These are phyloP conservation scores for Phytophthora pini DNA, from an alignment of 352 stramenopile genomes.

Conservation along the genomic window DNA sequence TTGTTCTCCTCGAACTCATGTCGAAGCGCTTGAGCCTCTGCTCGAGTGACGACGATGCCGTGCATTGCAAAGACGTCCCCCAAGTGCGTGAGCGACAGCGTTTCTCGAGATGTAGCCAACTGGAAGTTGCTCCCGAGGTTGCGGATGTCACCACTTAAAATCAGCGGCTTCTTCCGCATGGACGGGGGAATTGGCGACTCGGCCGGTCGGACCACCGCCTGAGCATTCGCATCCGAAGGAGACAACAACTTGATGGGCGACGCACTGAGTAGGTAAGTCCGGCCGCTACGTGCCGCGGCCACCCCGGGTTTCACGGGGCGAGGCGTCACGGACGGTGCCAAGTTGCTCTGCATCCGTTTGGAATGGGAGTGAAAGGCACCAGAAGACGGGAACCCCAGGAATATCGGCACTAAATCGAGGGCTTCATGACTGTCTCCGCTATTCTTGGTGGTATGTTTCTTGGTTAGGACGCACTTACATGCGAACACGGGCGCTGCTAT, in stretches of 20 bases:
- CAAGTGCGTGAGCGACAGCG: constrained; percentile 53
- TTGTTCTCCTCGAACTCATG: constrained; percentile 87
- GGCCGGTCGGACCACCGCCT: constrained; percentile 31
- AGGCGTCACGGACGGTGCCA: constrained; percentile 70
- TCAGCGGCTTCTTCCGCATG: constrained; percentile 66
- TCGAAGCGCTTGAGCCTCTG: constrained; percentile 65
- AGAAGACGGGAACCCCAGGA: constrained; percentile 18
- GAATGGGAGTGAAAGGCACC: not conserved
- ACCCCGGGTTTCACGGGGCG: constrained; percentile 54
- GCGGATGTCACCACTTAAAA: constrained; percentile 71
- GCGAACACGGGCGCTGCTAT: not conserved
- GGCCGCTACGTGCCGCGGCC: constrained; percentile 37
- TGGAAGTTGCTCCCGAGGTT: constrained; percentile 78
- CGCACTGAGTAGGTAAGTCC: constrained; percentile 55
- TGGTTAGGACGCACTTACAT: constrained; percentile 4
- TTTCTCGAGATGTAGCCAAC: constrained; percentile 51
- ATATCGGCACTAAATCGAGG: constrained; percentile 30
- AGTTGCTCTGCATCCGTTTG: constrained; percentile 45
- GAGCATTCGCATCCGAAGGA: constrained; percentile 14
- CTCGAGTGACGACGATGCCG: constrained; percentile 53
- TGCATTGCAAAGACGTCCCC: constrained; percentile 54
- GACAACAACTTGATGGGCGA: constrained; percentile 57
- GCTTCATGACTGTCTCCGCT: constrained; percentile 1
- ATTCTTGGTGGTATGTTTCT: constrained; percentile 14
- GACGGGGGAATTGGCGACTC: constrained; percentile 36